These are phyloP conservation scores for Monosporascus ibericus DNA, from an alignment of 2,329 filamentous ascomycete species.

Conservation along the genomic window DNA sequence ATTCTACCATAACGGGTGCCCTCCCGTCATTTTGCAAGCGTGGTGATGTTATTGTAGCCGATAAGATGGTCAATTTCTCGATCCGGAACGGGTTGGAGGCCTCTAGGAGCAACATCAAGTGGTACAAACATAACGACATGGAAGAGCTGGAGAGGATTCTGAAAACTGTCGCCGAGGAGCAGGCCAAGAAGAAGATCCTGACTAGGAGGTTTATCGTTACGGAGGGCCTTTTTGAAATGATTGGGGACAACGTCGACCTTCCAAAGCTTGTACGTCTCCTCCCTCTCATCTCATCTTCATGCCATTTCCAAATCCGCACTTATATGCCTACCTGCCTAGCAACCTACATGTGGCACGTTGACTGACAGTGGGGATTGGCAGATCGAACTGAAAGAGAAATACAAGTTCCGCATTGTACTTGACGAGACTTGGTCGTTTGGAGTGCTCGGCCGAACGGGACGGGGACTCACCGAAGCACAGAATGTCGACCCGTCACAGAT, in stretches of 20 bases:
- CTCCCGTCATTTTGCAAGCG: constrained; percentile 96
- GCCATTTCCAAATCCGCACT: background rate
- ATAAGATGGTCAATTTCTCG: constrained; percentile 87
- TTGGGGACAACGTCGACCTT: constrained; percentile 78
- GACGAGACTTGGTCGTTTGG: constrained; percentile 98
- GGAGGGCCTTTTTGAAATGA: constrained; percentile 87
- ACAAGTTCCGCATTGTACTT: constrained; percentile 96
- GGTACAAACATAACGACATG: constrained; percentile 97
- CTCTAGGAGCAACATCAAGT: constrained; percentile 81
- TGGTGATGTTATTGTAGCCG: constrained; percentile 93
- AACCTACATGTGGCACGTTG: background rate
- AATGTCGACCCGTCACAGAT: constrained; percentile 91
- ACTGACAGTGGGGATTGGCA: constrained; percentile 25
- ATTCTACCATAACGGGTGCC: constrained; percentile 93
- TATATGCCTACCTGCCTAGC: too few species aligned
- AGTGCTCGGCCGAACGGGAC: constrained; percentile 83
- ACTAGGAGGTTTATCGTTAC: constrained; percentile 94
- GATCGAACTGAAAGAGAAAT: constrained; percentile 89
- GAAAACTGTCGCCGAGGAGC: constrained; percentile 79
- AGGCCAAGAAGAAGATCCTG: constrained; percentile 75
- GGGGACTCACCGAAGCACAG: constrained; percentile 90
- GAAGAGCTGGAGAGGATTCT: constrained; percentile 83
- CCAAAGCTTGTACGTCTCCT: constrained; percentile 65
- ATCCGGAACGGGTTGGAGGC: constrained; percentile 94
- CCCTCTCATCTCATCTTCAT: background rate